phyloP scores from a whole-genome alignment of 2,329 filamentous ascomycete genomes.

The Calycina herbarum region DNA sequence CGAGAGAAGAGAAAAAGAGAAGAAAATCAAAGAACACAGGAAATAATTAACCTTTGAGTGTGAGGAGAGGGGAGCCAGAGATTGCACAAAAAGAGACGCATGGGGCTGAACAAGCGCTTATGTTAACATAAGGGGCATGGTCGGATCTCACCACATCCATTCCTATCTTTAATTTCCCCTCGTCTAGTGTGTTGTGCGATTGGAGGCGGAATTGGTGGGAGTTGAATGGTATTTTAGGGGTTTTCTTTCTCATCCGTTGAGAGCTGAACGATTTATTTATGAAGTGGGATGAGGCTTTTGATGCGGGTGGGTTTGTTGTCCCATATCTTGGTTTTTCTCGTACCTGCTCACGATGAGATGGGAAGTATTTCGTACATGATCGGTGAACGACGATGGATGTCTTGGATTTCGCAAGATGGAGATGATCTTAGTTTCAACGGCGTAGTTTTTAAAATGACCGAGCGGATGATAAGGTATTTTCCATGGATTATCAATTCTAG shows the following conservation, averaged over 20 bases:
- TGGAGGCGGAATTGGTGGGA: neutral
- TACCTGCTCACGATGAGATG: neutral
- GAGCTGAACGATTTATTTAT: neutral
- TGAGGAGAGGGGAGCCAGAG: neutral
- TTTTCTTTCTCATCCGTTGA: neutral
- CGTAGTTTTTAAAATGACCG: neutral
- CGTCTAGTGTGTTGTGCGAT: neutral
- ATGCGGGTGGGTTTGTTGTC: neutral
- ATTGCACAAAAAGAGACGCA: neutral
- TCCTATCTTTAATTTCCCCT: neutral
- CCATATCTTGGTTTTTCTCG: neutral
- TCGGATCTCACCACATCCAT: conserved; percentile 2
- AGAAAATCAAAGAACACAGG: too few relatives aligned
- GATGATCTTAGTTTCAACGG: neutral
- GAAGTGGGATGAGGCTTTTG: neutral
- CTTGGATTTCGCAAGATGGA: neutral
- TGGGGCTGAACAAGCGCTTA: neutral
- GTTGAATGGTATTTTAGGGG: neutral
- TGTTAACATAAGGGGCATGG: neutral
- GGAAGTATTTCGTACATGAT: neutral
- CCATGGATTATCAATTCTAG: neutral
- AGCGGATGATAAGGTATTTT: neutral
- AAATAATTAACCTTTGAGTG: neutral
- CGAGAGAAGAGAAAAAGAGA: too few relatives aligned
- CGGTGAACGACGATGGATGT: neutral